Evolutionary conservation across 805 yeast genomes (phyloP).

Genomic region (Candida suzukii): DNA sequence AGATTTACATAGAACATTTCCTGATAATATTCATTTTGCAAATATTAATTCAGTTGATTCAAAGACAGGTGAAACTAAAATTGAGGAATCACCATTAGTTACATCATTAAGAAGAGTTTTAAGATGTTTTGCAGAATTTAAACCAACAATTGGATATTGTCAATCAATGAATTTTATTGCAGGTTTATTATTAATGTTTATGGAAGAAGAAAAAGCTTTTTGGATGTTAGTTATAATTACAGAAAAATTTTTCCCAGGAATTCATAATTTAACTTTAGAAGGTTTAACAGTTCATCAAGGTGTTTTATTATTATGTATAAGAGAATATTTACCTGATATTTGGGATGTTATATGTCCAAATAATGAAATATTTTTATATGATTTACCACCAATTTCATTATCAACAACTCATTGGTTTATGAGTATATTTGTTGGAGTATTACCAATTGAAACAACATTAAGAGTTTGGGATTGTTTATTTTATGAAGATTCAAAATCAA

Average conservation of each 20-base stretch:
- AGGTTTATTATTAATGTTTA: constrained; percentile 73
- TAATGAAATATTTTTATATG: constrained; percentile 42
- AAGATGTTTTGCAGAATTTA: constrained; percentile 75
- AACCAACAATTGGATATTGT: constrained; percentile 91
- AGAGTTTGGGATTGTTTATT: constrained; percentile 94
- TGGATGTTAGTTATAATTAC: constrained; percentile 96
- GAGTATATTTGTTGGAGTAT: constrained; percentile 87
- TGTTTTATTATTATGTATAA: constrained; percentile 77
- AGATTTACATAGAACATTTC: constrained; percentile 90
- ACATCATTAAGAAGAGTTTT: constrained; percentile 73
- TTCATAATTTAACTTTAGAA: constrained; percentile 83
- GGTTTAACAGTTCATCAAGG: constrained; percentile 97
- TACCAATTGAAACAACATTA: constrained; percentile 83
- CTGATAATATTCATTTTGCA: constrained; percentile 82
- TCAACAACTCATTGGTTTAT: constrained; percentile 98
- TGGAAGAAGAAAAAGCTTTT: constrained; percentile 86
- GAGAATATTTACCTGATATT: constrained; percentile 75
- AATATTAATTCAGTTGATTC: constrained; percentile 19
- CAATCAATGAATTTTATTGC: constrained; percentile 91
- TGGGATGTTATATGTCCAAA: constrained; percentile 50
- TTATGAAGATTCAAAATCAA: constrained; percentile 82
- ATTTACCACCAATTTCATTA: constrained; percentile 83
- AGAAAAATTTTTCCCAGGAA: constrained; percentile 79
- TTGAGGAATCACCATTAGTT: constrained; percentile 46
- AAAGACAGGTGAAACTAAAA: constrained; percentile 13